phyloP scores from a whole-genome alignment of 1,139 yeast genomes.

The Wickerhamomyces sp. region DNA sequence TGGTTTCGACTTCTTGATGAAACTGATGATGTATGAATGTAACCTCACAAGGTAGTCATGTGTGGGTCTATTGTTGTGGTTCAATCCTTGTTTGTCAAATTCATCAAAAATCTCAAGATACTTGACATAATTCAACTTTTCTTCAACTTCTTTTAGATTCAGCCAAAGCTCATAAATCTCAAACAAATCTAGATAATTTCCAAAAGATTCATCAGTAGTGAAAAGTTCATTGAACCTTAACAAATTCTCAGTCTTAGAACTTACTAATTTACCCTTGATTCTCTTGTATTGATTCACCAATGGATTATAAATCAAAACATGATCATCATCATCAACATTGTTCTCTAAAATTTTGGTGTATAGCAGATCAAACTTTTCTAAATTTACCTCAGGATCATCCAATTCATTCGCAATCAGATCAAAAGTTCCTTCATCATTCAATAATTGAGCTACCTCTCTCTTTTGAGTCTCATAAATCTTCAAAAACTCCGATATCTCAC shows the following conservation, averaged over 20 bases:
- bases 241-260: slow-evolving; percentile 5
- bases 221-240: slow-evolving; percentile 41
- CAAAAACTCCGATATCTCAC: not conserved
- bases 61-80: slow-evolving; percentile 24
- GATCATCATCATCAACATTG: slow-evolving; percentile 27
- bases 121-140: slow-evolving; percentile 40
- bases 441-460: too few species aligned
- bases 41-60: slow-evolving; percentile 42
- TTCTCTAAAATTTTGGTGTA: slow-evolving; percentile 31
- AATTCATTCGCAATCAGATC: not conserved
- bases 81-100: slow-evolving; percentile 30
- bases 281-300: not conserved
- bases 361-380: slow-evolving; percentile 41
- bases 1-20: slow-evolving; percentile 46
- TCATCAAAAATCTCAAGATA: slow-evolving; percentile 44
- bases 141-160: slow-evolving; percentile 29
- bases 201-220: slow-evolving; percentile 57
- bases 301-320: slow-evolving; percentile 12
- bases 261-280: not conserved
- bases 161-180: slow-evolving; percentile 47
- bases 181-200: slow-evolving; percentile 58
- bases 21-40: slow-evolving; percentile 40
- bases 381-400: slow-evolving; percentile 9
- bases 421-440: not conserved
- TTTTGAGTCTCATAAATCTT: not conserved